Percentiles rank a stretch among this genome's conserved stretches.
These are phyloP conservation scores for Globisporangium abappressorium DNA, from an alignment of 352 stramenopile species.

Conservation along the genomic window DNA sequence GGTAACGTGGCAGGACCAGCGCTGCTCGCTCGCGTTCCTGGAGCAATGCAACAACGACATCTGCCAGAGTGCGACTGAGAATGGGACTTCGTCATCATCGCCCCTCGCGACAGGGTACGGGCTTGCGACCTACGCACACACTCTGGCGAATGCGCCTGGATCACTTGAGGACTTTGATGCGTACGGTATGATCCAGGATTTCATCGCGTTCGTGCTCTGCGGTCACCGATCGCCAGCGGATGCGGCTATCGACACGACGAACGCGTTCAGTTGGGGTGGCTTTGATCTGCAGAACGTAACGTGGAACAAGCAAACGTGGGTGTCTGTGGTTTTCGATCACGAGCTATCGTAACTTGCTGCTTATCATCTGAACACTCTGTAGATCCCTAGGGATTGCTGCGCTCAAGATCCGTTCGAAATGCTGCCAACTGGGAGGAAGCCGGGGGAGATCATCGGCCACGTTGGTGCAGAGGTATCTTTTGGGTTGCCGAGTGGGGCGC, in stretches of 20 bases:
- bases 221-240: conserved; percentile 36
- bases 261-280: conserved; percentile 75
- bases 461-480: conserved; percentile 13
- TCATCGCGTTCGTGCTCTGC: conserved; percentile 72
- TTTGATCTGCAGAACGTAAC: conserved; percentile 39
- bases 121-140: conserved; percentile 64
- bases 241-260: conserved; percentile 65
- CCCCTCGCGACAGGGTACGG: conserved; percentile 61
- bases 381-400: conserved; percentile 35
- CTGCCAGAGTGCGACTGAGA: conserved; percentile 10
- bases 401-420: conserved; percentile 51
- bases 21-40: conserved; percentile 61
- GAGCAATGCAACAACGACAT: conserved; percentile 18
- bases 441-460: conserved; percentile 47
- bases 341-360: too few species aligned
- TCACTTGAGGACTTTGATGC: conserved; percentile 51
- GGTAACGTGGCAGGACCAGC: conserved; percentile 80
- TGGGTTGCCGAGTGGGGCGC: conserved; percentile 27
- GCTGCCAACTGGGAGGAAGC: conserved; percentile 50
- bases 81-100: conserved; percentile 17
- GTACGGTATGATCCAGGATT: conserved; percentile 79
- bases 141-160: conserved; percentile 30
- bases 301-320: conserved; percentile 48
- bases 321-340: background rate
- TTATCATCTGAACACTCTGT: too few species aligned